Conservation (phyloP, 176 grass and related monocot species). For the Avena eriantha region DNA sequence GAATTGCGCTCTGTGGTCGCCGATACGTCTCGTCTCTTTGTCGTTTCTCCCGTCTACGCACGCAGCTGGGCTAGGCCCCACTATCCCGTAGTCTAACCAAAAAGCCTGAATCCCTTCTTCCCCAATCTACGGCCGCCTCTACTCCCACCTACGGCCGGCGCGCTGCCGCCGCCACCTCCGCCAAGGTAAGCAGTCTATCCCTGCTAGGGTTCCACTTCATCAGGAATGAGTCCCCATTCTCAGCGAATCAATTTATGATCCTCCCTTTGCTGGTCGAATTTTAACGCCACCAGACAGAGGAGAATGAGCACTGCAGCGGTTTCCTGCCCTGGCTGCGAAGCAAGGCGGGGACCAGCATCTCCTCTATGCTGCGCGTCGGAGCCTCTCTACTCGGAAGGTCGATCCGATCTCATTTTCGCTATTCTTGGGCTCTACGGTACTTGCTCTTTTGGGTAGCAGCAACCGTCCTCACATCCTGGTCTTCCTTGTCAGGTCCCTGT, state of each 20-base stretch:
- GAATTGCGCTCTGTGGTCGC: no score
- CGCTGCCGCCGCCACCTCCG: background rate
- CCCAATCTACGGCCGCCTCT: no score
- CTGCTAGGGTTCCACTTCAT: background rate
- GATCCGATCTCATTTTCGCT: background rate
- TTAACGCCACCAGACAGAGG: constrained; percentile 10
- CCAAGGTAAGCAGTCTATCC: background rate
- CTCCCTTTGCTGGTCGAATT: background rate
- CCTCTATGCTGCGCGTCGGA: constrained; percentile 49
- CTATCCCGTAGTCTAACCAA: no score
- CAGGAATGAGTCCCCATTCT: background rate
- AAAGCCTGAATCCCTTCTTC: no score
- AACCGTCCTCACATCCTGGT: no score
- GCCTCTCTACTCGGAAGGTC: constrained; percentile 60
- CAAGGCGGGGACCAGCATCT: constrained; percentile 51
- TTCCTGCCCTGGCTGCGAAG: constrained; percentile 63
- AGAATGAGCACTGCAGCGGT: background rate
- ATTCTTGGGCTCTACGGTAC: background rate
- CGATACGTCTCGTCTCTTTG: no score
- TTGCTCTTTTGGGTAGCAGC: background rate
- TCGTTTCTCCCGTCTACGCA: no score
- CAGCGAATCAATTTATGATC: background rate
- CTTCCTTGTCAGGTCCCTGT: constrained; percentile 47
- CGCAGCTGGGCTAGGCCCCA: no score
- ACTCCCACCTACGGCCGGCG: background rate